Percentiles rank a stretch among this genome's conserved stretches.
These are phyloP conservation scores for Spizellomyces punctatus DNA, from an alignment of 192 early-diverging fungal species.

Conservation along the genomic window DNA sequence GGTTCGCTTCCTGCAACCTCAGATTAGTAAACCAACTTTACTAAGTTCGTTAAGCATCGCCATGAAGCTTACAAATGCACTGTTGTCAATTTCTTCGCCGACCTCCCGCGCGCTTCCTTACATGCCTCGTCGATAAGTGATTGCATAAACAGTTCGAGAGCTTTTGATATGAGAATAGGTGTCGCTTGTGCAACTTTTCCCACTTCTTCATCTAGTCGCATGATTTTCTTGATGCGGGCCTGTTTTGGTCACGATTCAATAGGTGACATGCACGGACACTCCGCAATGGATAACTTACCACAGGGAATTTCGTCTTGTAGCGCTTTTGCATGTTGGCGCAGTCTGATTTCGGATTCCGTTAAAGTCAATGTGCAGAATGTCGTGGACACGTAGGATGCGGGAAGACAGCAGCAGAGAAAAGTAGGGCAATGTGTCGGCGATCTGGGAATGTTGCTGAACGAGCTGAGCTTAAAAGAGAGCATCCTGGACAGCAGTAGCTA, in stretches of 20 bases:
- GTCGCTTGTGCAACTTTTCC: slow-evolving; percentile 98
- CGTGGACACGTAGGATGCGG: too few relatives aligned
- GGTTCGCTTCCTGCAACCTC: slow-evolving; percentile 69
- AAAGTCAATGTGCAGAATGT: too few relatives aligned
- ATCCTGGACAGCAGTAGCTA: too few relatives aligned
- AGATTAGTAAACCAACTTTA: slow-evolving; percentile 1
- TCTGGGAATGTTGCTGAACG: too few relatives aligned
- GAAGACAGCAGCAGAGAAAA: too few relatives aligned
- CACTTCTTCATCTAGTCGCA: slow-evolving; percentile 99
- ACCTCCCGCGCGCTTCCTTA: slow-evolving; percentile 75
- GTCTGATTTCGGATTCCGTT: not conserved
- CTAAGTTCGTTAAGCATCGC: slow-evolving; percentile 10
- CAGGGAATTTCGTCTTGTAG: slow-evolving; percentile 92
- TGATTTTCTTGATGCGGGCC: slow-evolving; percentile 99
- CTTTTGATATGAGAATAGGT: slow-evolving; percentile 94
- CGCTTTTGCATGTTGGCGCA: slow-evolving; percentile 73
- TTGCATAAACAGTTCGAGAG: slow-evolving; percentile 94
- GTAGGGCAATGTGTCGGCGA: too few relatives aligned
- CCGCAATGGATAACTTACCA: slow-evolving; percentile 58
- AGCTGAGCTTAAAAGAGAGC: too few relatives aligned
- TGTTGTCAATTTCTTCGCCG: slow-evolving; percentile 80
- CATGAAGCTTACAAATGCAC: slow-evolving; percentile 78
- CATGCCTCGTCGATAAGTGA: slow-evolving; percentile 86
- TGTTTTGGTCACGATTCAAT: slow-evolving; percentile 33
- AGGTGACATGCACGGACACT: not conserved